phyloP scores from a whole-genome alignment of 208 protist genomes.

The Trichomonas vaginalis region DNA sequence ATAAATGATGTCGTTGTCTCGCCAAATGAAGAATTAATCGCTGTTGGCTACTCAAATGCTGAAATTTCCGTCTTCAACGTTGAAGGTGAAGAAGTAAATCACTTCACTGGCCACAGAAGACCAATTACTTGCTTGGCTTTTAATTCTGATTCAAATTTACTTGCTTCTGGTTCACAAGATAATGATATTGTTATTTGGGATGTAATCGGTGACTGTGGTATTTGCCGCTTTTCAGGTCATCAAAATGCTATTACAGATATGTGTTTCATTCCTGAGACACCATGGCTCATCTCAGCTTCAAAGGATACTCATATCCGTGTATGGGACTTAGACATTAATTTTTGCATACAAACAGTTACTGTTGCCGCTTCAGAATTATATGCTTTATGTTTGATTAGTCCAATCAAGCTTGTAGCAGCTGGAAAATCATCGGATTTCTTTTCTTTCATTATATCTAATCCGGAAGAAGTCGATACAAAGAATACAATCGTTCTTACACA shows the following conservation, averaged over 20 bases:
- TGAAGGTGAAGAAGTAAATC: neutral
- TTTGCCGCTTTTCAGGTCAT: constrained; percentile 51
- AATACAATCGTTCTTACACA: neutral
- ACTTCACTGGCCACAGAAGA: constrained; percentile 48
- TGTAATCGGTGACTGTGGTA: constrained; percentile 51
- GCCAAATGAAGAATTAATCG: neutral
- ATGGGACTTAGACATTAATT: constrained; percentile 56
- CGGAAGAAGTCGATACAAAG: neutral
- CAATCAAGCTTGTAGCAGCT: neutral
- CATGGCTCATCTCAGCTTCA: constrained; percentile 36
- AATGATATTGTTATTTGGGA: constrained; percentile 95
- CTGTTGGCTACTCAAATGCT: constrained; percentile 46
- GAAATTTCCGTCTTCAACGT: constrained; percentile 47
- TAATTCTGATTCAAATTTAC: constrained; percentile 36
- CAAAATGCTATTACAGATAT: constrained; percentile 46
- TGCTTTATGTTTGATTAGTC: neutral
- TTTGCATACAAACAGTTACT: constrained; percentile 56
- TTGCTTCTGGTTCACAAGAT: constrained; percentile 70
- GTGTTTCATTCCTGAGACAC: constrained; percentile 29
- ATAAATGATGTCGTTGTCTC: neutral
- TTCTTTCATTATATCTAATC: neutral
- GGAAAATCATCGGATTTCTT: neutral
- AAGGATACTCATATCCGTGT: constrained; percentile 51
- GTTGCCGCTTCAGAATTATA: constrained; percentile 34
- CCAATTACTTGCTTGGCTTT: constrained; percentile 45